phyloP scores from a whole-genome alignment of 176 grass and related monocot genomes.

The Oryza australiensis region DNA sequence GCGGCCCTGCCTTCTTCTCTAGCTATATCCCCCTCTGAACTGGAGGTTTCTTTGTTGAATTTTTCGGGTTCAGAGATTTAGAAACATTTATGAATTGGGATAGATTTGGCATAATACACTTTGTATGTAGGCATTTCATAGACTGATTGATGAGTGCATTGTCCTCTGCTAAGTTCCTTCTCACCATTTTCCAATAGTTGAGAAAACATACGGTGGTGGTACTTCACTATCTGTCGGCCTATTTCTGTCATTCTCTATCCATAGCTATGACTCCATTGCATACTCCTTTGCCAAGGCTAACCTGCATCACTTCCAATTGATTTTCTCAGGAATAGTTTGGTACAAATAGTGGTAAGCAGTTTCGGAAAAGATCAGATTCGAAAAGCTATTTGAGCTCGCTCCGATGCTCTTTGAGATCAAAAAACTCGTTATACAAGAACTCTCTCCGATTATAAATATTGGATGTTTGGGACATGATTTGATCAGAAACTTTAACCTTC shows the following conservation, averaged over 20 bases:
- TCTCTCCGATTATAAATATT: too few species aligned
- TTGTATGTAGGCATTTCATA: neutral
- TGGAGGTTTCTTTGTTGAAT: neutral
- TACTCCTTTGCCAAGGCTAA: neutral
- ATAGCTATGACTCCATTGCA: neutral
- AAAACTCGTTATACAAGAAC: neutral
- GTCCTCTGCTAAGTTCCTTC: neutral
- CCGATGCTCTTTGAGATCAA: neutral
- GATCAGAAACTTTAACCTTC: too few species aligned
- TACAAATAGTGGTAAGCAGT: neutral
- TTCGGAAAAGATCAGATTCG: neutral
- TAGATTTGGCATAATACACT: neutral
- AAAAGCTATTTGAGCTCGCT: neutral
- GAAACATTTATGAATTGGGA: neutral
- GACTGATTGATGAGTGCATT: neutral
- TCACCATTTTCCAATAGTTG: neutral
- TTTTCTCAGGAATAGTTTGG: neutral
- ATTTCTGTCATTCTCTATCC: neutral
- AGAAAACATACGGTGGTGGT: neutral
- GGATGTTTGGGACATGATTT: too few species aligned
- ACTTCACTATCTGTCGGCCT: neutral
- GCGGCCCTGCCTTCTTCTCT: neutral
- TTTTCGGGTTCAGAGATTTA: neutral
- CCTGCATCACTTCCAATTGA: neutral
- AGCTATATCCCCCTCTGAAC: neutral